Evolutionary conservation across 2,329 filamentous ascomycete genomes (phyloP).

Genomic region (Colletotrichum sp.): DNA sequence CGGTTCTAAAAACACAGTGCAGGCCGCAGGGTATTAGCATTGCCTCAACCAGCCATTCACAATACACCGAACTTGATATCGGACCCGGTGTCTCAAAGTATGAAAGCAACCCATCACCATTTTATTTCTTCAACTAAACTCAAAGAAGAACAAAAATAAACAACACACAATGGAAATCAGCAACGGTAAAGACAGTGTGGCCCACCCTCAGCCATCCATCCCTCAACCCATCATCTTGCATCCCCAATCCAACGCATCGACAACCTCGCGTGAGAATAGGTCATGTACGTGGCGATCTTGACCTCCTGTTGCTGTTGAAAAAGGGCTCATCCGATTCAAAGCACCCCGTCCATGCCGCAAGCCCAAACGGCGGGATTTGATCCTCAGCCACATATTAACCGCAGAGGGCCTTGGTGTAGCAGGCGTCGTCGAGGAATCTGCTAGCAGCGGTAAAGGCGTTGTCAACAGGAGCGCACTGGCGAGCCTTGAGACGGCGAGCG

Average conservation of each 20-base stretch:
- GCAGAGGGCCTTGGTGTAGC: neutral
- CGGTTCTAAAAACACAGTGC: neutral
- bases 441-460: neutral
- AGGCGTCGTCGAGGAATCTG: fast-evolving
- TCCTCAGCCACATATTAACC: neutral
- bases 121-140: neutral
- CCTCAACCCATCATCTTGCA: neutral
- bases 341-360: neutral
- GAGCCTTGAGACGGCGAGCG: neutral
- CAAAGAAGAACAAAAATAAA: neutral
- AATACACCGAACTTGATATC: neutral
- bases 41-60: neutral
- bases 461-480: neutral
- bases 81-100: neutral
- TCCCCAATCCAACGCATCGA: neutral
- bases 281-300: neutral
- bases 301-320: neutral
- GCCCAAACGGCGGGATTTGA: neutral
- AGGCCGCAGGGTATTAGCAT: neutral
- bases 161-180: neutral
- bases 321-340: fast-evolving
- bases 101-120: neutral
- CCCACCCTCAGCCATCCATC: neutral
- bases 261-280: fast-evolving
- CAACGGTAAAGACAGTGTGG: neutral